Conservation (phyloP, 768 basidiomycete species). For the Favolaschia claudopus region DNA sequence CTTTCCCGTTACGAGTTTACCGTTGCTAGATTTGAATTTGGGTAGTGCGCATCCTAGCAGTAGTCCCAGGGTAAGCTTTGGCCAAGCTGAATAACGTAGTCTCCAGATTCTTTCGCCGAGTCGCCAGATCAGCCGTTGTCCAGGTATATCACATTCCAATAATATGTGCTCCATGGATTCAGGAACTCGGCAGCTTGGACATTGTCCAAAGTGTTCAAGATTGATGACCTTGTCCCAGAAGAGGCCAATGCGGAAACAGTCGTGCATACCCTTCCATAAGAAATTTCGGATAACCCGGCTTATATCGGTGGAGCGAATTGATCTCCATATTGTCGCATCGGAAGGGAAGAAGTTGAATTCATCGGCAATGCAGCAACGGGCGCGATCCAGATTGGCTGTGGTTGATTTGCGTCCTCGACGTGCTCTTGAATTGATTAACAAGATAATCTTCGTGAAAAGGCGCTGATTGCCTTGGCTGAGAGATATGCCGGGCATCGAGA, state of each 20-base stretch:
- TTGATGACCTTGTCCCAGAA: slow-evolving; percentile 20
- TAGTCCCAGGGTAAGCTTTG: not conserved
- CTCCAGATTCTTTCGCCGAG: not conserved
- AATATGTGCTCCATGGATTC: slow-evolving; percentile 31
- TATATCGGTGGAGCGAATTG: not conserved
- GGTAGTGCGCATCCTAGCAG: not conserved
- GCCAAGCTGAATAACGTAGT: not conserved
- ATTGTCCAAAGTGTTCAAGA: slow-evolving; percentile 5
- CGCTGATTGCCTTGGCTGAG: not conserved
- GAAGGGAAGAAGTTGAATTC: not conserved
- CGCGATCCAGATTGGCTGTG: not conserved
- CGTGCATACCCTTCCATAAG: not conserved
- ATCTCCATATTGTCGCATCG: not conserved
- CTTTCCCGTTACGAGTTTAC: not conserved
- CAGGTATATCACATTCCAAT: not conserved
- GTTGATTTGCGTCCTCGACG: not conserved
- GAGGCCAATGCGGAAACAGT: not conserved
- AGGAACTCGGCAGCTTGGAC: not conserved
- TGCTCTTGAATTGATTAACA: not conserved
- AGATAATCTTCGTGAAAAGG: not conserved
- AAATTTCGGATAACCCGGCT: not conserved
- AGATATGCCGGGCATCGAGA: not conserved
- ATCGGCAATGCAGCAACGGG: not conserved
- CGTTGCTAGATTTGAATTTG: not conserved
- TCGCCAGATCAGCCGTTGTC: not conserved